These are phyloP conservation scores for Aquilaria yunnanensis DNA, from an alignment of 345 rosid genomes.

Conservation along the genomic window DNA sequence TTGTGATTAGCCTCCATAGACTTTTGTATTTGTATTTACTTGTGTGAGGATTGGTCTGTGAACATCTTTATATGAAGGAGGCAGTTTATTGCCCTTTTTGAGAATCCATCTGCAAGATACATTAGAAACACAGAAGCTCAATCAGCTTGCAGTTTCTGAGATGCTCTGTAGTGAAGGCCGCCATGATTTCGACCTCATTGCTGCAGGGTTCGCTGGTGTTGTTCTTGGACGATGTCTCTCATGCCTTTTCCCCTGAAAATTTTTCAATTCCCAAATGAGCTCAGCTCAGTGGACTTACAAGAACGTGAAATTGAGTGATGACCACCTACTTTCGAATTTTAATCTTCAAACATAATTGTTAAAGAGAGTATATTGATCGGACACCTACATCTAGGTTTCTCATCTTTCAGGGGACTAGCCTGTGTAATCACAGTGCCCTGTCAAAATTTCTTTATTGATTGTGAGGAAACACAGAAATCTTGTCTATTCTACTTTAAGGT, in stretches of 20 bases:
- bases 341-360: too few relatives aligned
- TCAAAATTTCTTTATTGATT: too few relatives aligned
- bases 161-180: constrained; percentile 85
- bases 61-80: constrained; percentile 15
- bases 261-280: background rate
- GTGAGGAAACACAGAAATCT: too few relatives aligned
- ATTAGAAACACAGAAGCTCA: constrained; percentile 9
- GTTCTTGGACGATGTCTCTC: constrained; percentile 48
- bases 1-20: constrained; percentile 15
- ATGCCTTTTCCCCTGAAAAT: constrained; percentile 37
- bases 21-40: constrained; percentile 8
- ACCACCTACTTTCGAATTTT: too few relatives aligned
- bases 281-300: background rate
- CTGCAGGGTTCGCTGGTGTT: constrained; percentile 21
- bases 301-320: background rate
- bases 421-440: too few relatives aligned
- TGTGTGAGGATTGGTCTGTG: constrained; percentile 7
- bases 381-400: too few relatives aligned
- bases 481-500: too few relatives aligned
- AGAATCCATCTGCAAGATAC: constrained; percentile 7
- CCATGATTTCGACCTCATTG: constrained; percentile 64
- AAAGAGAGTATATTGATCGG: too few relatives aligned
- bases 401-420: too few relatives aligned
- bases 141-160: constrained; percentile 59
- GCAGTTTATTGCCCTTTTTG: constrained; percentile 12